phyloP scores from a whole-genome alignment of 192 early-diverging fungal species.

The Mortierella hygrophila region DNA sequence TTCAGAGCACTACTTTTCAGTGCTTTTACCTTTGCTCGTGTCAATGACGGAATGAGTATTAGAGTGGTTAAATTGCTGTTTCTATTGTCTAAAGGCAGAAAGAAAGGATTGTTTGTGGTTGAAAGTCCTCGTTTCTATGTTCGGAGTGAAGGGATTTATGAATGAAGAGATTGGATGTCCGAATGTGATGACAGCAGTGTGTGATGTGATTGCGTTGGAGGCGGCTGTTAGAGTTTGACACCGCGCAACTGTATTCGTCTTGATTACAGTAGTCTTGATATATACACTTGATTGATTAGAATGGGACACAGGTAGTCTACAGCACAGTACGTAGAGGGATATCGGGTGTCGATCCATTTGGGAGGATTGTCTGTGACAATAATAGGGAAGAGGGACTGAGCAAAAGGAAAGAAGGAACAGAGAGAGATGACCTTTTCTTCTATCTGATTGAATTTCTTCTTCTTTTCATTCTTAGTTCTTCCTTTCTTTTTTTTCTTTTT shows the following conservation, averaged over 20 bases:
- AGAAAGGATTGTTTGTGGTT: not conserved
- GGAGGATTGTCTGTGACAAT: not conserved
- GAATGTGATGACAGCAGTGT: too few relatives aligned
- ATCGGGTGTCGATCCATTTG: not conserved
- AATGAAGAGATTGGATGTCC: not conserved
- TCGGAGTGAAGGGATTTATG: not conserved
- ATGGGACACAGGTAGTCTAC: not conserved
- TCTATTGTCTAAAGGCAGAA: not conserved
- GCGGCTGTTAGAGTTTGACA: conserved; percentile 2
- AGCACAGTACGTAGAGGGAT: not conserved
- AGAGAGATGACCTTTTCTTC: too few relatives aligned
- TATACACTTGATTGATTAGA: not conserved
- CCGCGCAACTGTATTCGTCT: not conserved
- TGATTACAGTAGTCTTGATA: not conserved
- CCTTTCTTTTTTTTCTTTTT: not conserved
- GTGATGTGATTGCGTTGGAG: not conserved
- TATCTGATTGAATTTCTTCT: too few relatives aligned
- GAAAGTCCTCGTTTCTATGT: not conserved
- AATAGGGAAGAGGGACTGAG: not conserved
- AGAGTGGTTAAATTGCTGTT: not conserved
- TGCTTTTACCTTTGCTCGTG: not conserved
- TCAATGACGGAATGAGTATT: not conserved
- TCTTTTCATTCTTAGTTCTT: too few relatives aligned
- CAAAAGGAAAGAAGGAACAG: too few relatives aligned
- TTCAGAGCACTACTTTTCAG: not conserved